Base-by-base conservation (phyloP, 495 filamentous ascomycete species). In the Acidomyces sp. region DNA sequence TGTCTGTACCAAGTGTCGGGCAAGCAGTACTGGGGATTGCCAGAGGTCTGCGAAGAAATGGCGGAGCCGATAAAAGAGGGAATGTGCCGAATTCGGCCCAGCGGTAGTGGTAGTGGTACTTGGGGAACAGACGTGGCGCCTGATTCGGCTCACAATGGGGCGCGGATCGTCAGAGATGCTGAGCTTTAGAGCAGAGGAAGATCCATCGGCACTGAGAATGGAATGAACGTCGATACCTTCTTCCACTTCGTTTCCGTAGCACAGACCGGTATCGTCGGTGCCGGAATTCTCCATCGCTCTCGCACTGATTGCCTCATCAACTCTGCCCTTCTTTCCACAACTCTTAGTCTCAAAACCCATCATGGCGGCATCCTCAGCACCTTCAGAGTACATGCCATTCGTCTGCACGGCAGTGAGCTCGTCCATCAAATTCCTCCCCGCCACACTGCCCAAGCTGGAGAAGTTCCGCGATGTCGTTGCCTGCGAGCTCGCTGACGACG, bases 371-470 rank as follows among this genome's bases (percentile, higher is more conserved):
- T 40, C 37, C 10, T 13, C 26, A 30, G 37, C 37, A 3, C 10
- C 39, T 9, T 34, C 39, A 22, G 29, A 18, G 11, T 31, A 4
- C 3, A 31, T 38, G 3, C 34, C 40, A 18, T 3, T 9, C 4
- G 35, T 39, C 3, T 37, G 34, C 4, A 34, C 42, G 15, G 42
- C 37, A 16, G 27, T 29, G 11, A 51, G 26, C 43, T 51, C 48
- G n/a, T 51, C 48, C 48, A 51, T 51, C 29, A 51, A 24, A 23
- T 51, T 51, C 19, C 42, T 20, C 11, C 47, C 47, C 18, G 13
- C 26, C 24, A 26, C 32, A 12, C 30, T 26, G 21, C 42, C 48
- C 6, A 46, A 20, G 21, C 22, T 31, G 5, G 48, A 46, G 36
- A 46, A 38, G 7, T 42, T 17, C 37, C 39, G 3, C n/a, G n/a